Conservation (phyloP, 495 filamentous ascomycete genomes). For the Talaromyces wortmannii region DNA sequence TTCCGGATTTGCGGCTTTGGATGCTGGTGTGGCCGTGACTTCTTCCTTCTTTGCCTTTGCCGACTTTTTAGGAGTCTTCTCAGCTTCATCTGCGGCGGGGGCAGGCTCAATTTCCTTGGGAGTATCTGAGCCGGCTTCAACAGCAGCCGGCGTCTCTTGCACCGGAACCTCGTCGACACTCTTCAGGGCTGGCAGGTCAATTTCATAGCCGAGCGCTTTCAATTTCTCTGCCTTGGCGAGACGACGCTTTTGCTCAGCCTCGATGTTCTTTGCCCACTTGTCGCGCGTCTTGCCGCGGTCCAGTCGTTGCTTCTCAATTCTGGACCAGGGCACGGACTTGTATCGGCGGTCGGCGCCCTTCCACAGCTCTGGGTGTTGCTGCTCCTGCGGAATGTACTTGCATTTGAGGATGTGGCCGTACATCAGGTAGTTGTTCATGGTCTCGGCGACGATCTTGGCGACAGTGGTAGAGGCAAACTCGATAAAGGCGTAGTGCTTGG, state of each 20-base stretch:
- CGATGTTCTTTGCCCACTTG: slow-evolving; percentile 66
- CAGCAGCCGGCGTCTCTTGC: slow-evolving; percentile 24
- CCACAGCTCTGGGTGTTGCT: slow-evolving; percentile 75
- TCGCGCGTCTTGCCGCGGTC: slow-evolving; percentile 63
- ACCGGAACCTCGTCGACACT: slow-evolving; percentile 50
- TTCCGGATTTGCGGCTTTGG: slow-evolving; percentile 1
- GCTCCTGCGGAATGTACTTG: slow-evolving; percentile 64
- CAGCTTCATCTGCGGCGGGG: slow-evolving; percentile 13
- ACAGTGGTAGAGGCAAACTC: slow-evolving; percentile 76
- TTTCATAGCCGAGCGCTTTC: slow-evolving; percentile 78
- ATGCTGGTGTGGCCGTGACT: slow-evolving; percentile 1
- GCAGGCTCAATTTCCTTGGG: slow-evolving; percentile 11
- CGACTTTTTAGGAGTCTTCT: slow-evolving; percentile 7
- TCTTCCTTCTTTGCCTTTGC: slow-evolving; percentile 30
- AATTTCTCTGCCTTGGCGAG: slow-evolving; percentile 62
- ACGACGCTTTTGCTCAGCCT: slow-evolving; percentile 62
- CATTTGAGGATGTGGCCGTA: slow-evolving; percentile 89
- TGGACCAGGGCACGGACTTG: slow-evolving; percentile 80
- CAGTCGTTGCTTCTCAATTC: slow-evolving; percentile 67
- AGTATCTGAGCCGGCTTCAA: slow-evolving; percentile 15
- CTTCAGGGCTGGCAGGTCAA: slow-evolving; percentile 68
- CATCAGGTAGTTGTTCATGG: slow-evolving; percentile 97
- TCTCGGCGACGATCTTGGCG: slow-evolving; percentile 81
- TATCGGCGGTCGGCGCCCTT: slow-evolving; percentile 83
- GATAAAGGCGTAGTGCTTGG: slow-evolving; percentile 89